These are phyloP conservation scores for Aspergillus novoparasiticus DNA, from an alignment of 2,329 filamentous ascomycete genomes.

Conservation along the genomic window DNA sequence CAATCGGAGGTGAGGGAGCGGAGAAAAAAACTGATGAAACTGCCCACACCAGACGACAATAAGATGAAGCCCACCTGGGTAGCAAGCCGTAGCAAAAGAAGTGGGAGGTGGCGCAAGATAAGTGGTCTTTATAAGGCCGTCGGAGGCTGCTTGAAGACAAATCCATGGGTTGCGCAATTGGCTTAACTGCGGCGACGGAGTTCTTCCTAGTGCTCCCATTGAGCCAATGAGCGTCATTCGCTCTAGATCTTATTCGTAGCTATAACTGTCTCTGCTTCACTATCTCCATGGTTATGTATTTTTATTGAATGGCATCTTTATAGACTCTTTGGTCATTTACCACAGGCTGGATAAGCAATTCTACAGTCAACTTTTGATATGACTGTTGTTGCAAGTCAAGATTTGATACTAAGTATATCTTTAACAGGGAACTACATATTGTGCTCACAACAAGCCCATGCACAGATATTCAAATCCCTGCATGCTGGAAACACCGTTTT, in stretches of 20 bases:
- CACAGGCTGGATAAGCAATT: background rate
- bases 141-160: slow-evolving; percentile 11
- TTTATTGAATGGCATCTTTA: too few relatives aligned
- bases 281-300: background rate
- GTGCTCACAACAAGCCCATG: too few relatives aligned
- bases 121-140: background rate
- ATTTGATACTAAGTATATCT: background rate
- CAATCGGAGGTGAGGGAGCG: slow-evolving; percentile 4
- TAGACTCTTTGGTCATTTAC: background rate
- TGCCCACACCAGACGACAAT: background rate
- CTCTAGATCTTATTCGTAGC: background rate
- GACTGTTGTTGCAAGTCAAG: background rate
- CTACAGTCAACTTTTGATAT: background rate
- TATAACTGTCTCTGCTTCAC: background rate
- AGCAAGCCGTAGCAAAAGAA: background rate
- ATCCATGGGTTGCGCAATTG: slow-evolving; percentile 13
- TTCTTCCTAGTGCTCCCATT: background rate
- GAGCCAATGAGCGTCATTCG: background rate
- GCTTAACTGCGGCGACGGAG: slow-evolving; percentile 15
- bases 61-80: background rate
- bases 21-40: background rate
- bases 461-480: too few relatives aligned
- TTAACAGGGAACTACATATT: background rate
- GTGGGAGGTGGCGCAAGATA: slow-evolving; percentile 1
- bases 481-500: too few relatives aligned